Evolutionary conservation across 164 flowering plant genomes (phyloP), one percentile per base, ranked within the genome.

Genomic region (Magnolia changhungtana): DNA sequence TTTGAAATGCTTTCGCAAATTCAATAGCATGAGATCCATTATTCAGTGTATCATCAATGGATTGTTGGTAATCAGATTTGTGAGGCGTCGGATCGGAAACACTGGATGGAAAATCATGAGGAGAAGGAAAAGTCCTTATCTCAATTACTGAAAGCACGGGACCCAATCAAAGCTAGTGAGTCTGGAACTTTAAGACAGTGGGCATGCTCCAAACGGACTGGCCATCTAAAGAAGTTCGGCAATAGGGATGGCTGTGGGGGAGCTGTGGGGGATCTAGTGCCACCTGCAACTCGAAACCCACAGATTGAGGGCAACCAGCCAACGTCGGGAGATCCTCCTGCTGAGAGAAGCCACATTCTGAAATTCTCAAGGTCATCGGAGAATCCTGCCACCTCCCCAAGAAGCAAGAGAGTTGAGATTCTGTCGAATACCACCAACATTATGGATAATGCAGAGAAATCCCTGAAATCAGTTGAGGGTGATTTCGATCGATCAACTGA

Each of bases 191-290:
- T 87, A 71, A 80, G 84, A 74, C 83, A 65, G 67, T 88, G 95
- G 92, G 87, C 77, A 23, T 77, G 92, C 79, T 88, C 93, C 55
- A 90, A 86, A 80, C 78, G 92, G 70, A 84, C 85, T 51, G 85
- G 84, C 58, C 75, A 82, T n/a, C 76, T 78, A 50, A 88, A 84
- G 80, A 90, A 88, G 80, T 18, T 69, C 9, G 77, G 73, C 14
- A 63, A 61, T 50, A 80, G 80, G 72, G 85, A 67, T 67, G 77
- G 63, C 18, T 72, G 50, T 71, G 83, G 73, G 49, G 80, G 68
- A 72, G 52, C 73, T 11, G 73, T 67, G 69, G 72, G 72, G 78
- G 61, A 55, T 55, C 61, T 3, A 16, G 50, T 78, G 64, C 71
- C 81, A 51, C 77, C 69, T 72, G 24, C 59, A 63, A 21, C 78